A percentile compares a stretch with the other conserved stretches of the same genome.
These are phyloP conservation scores for Raffaelea albimanens DNA, from an alignment of 2,329 filamentous ascomycete species.

Conservation along the genomic window DNA sequence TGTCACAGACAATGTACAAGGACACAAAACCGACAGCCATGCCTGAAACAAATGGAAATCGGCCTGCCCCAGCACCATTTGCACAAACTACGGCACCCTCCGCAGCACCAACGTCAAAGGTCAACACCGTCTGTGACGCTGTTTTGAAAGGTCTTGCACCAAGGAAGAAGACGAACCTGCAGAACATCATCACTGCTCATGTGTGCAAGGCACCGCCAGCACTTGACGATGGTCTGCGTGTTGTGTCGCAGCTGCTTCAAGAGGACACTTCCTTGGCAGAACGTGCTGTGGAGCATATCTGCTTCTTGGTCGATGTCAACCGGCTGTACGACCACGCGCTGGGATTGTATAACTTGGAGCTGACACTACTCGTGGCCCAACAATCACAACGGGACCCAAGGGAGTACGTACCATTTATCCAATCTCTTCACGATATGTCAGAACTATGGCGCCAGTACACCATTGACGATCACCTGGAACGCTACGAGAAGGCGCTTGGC, in stretches of 20 bases:
- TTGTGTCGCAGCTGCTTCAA: conserved; percentile 67
- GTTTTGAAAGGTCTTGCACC: conserved; percentile 60
- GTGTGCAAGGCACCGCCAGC: conserved; percentile 91
- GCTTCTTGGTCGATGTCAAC: conserved; percentile 91
- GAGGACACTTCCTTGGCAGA: conserved; percentile 67
- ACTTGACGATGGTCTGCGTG: conserved; percentile 69
- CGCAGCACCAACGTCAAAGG: conserved; percentile 41
- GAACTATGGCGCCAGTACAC: conserved; percentile 64
- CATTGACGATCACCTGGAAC: conserved; percentile 80
- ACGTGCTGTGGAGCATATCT: conserved; percentile 89
- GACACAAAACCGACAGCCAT: conserved; percentile 55
- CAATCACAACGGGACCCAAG: conserved; percentile 92
- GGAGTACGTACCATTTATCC: conserved; percentile 92
- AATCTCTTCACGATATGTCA: conserved; percentile 68
- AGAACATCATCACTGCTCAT: conserved; percentile 90
- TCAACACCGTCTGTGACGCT: conserved; percentile 82
- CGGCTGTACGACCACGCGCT: conserved; percentile 83
- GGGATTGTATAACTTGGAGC: conserved; percentile 82
- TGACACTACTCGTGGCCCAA: conserved; percentile 84
- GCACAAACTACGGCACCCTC: neutral
- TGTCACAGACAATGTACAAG: conserved; percentile 86
- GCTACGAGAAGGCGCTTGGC: conserved; percentile 64
- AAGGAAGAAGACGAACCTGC: conserved; percentile 57
- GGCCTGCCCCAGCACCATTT: neutral
- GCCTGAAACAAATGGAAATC: conserved; percentile 2